Conservation (phyloP, 2,329 filamentous ascomycete genomes). For the Beauveria sp. region DNA sequence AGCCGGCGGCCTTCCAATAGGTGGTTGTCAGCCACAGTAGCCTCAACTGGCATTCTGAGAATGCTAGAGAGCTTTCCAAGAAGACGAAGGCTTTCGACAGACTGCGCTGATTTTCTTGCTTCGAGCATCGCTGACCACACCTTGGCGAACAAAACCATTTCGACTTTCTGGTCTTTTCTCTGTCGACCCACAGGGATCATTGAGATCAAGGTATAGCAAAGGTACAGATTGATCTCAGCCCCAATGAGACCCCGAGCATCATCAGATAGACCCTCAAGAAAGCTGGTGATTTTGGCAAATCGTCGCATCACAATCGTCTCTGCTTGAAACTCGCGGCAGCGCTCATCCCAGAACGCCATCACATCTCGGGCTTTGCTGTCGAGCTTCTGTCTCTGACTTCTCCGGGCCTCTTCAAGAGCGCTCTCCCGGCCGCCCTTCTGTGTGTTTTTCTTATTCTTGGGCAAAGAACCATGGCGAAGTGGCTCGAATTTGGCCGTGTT, state of each 20-base stretch:
- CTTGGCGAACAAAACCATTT: slow-evolving; percentile 11
- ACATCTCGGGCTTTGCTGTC: slow-evolving; percentile 5
- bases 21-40: neutral
- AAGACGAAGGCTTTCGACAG: slow-evolving; percentile 7
- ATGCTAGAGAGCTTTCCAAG: slow-evolving; percentile 12
- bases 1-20: neutral
- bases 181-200: neutral
- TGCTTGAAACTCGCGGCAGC: slow-evolving; percentile 36
- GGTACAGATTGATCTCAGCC: slow-evolving; percentile 26
- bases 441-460: slow-evolving; percentile 19
- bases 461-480: neutral
- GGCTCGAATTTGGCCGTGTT: neutral
- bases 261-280: slow-evolving; percentile 34
- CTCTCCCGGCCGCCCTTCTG: neutral
- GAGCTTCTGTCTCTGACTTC: slow-evolving; percentile 10
- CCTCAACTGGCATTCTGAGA: slow-evolving; percentile 12
- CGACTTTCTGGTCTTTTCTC: neutral
- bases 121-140: slow-evolving; percentile 14
- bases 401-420: slow-evolving; percentile 13
- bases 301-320: slow-evolving; percentile 33
- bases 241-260: slow-evolving; percentile 22
- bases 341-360: slow-evolving; percentile 11
- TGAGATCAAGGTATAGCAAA: slow-evolving; percentile 24
- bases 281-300: slow-evolving; percentile 40
- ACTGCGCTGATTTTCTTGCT: slow-evolving; percentile 10